phyloP scores from a whole-genome alignment of 169 alveolate species.

The Blepharisma undulans region DNA sequence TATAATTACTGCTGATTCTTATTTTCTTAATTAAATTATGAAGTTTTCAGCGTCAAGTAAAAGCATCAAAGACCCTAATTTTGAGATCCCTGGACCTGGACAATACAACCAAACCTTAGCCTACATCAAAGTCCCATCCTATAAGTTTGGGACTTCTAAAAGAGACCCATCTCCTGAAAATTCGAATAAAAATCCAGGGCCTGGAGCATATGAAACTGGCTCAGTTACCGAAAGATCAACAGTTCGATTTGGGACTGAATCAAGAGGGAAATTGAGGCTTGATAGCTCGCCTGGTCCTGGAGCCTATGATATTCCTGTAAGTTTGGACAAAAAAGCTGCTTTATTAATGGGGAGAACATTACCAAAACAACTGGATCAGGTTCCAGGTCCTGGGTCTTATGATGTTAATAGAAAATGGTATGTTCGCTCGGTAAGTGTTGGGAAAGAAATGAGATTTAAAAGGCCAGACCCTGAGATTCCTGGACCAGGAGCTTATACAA shows the following conservation, averaged over 20 bases:
- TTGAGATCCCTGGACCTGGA: neutral
- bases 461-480: constrained; percentile 15
- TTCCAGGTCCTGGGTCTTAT: constrained; percentile 4
- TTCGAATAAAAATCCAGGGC: neutral
- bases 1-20: neutral
- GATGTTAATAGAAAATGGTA: neutral
- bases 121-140: neutral
- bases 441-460: constrained; percentile 19
- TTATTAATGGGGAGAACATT: neutral
- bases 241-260: neutral
- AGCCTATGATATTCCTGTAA: neutral
- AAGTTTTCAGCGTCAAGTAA: neutral
- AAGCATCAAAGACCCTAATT: neutral
- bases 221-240: neutral
- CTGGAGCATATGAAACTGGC: neutral
- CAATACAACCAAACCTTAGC: neutral
- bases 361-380: neutral
- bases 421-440: neutral
- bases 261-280: neutral
- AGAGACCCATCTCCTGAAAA: neutral
- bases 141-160: neutral
- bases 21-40: neutral
- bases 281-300: constrained; percentile 16
- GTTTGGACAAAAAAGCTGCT: neutral
- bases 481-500: constrained; percentile 11